Evolutionary conservation across 345 rosid species (phyloP), one percentile per base, ranked within the genome.

Genomic region (Lagerstroemia speciosa): DNA sequence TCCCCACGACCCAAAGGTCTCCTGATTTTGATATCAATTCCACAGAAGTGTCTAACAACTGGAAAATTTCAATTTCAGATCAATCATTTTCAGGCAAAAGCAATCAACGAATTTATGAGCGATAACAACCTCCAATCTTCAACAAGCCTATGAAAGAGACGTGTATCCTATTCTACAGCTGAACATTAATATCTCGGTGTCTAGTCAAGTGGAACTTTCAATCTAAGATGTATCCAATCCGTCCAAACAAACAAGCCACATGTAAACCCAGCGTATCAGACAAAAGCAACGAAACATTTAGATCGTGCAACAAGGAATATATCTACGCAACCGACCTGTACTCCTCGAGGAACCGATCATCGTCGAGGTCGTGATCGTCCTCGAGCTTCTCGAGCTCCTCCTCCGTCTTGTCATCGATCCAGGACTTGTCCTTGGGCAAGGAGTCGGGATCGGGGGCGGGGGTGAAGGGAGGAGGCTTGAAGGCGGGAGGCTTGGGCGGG

Each of bases 311-410:
- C 52, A 24, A 12, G n/a, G n/a, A n/a, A n/a, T n/a, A 7, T 32
- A 40, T 40, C 50, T n/a, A 34, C 50, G 50, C 34, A 50, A 19
- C 30, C 2, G 22, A 91, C 97, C 96, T 89, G 85, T 93, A 93
- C 11, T 93, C 88, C 76, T 85, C 86, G 48, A 93, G 97, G 83
- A 93, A 93, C 33, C 94, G 89, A 53, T 92, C 91, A 53, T 90
- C 96, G 46, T 91, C 96, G 41, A 93, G 94, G 67, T 86, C 75
- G n/a, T 69, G 64, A 20, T 79, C 93, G 67, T 89, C 98, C 48
- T 90, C 98, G 2, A 93, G 84, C 60, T 84, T 87, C 67, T 89
- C 91, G 64, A 93, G 96, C 74, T 91, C 93, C 43, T 91, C 95
- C 73, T 89, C 88, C 32, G 92, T 86, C 76, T 84, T 91, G 41